These are phyloP conservation scores for Talaromyces sp. DNA, from an alignment of 2,329 filamentous ascomycete species.

Conservation along the genomic window DNA sequence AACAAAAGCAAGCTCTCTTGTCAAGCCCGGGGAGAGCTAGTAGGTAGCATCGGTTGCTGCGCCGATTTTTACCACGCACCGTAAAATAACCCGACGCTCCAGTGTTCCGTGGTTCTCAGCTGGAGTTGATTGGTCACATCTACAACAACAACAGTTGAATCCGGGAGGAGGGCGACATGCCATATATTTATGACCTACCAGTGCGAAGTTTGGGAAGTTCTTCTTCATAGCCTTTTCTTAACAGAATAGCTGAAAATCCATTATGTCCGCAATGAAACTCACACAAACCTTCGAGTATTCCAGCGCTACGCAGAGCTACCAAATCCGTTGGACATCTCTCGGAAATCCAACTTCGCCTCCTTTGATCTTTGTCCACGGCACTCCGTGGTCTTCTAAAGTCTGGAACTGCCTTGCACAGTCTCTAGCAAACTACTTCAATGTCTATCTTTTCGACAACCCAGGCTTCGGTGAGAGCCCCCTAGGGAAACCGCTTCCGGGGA, in stretches of 20 bases:
- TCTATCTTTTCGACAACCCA: slow-evolving; percentile 52
- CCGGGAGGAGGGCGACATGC: no score
- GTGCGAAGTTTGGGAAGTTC: no score
- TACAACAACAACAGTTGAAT: background rate
- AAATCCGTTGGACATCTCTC: slow-evolving; percentile 38
- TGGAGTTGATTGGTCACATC: slow-evolving; percentile 3
- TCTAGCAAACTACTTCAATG: slow-evolving; percentile 38
- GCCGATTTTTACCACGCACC: no score
- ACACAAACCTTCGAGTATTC: slow-evolving; percentile 33
- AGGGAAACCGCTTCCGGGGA: slow-evolving; percentile 17
- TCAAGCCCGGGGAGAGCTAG: no score
- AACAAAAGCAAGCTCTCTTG: no score
- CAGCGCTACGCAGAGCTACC: slow-evolving; percentile 29
- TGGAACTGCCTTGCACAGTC: slow-evolving; percentile 42
- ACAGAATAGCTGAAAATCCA: background rate
- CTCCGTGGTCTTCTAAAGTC: slow-evolving; percentile 50
- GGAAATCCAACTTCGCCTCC: slow-evolving; percentile 35
- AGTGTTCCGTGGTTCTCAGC: no score
- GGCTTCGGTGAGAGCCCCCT: slow-evolving; percentile 48
- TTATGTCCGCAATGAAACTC: slow-evolving; percentile 6
- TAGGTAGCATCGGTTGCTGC: no score
- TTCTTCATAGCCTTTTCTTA: no score
- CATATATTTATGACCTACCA: no score
- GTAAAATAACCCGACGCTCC: background rate
- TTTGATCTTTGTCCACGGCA: slow-evolving; percentile 52